Evolutionary conservation across 306 rosid species (phyloP).

Genomic region (Mimosa bimucronata): DNA sequence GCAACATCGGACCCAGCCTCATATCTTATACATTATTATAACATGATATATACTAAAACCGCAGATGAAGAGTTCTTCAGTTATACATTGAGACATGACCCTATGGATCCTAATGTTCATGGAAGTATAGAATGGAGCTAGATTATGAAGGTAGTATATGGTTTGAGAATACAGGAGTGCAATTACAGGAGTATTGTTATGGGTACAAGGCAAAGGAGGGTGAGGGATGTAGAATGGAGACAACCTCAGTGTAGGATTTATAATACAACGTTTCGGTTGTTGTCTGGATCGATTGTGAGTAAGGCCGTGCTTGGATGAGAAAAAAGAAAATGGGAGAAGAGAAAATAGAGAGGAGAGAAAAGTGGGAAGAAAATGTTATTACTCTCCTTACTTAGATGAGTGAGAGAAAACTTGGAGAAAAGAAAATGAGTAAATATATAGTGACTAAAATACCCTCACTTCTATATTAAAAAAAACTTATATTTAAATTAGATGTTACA

Average conservation of each 20-base stretch:
- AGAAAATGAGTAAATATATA: too few relatives aligned
- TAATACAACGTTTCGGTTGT: neutral
- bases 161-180: neutral
- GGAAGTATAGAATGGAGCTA: neutral
- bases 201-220: neutral
- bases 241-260: slow-evolving; percentile 7
- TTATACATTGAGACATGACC: neutral
- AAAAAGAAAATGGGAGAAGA: too few relatives aligned
- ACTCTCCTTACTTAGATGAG: too few relatives aligned
- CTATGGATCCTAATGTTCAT: neutral
- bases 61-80: slow-evolving; percentile 11
- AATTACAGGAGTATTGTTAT: neutral
- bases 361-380: too few relatives aligned
- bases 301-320: neutral
- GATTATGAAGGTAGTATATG: neutral
- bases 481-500: too few relatives aligned
- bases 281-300: neutral
- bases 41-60: neutral
- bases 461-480: too few relatives aligned
- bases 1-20: too few relatives aligned
- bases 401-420: too few relatives aligned
- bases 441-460: too few relatives aligned
- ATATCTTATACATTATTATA: neutral
- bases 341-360: too few relatives aligned
- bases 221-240: neutral